phyloP scores from a whole-genome alignment of 169 alveolate genomes.

The Cryptosporidium felis region DNA sequence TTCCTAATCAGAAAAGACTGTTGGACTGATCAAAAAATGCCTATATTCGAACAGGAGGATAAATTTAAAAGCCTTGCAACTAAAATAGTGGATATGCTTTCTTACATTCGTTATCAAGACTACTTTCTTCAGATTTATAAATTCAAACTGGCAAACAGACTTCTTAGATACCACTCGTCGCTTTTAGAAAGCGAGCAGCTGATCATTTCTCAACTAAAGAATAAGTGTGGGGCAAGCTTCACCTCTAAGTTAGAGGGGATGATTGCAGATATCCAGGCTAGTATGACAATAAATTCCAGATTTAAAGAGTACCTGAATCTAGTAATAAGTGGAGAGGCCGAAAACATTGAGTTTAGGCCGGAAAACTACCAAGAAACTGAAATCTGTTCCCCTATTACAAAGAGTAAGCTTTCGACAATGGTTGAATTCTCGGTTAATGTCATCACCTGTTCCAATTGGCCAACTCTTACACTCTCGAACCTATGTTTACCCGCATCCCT shows the following conservation, averaged over 20 bases:
- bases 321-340: slow-evolving; percentile 27
- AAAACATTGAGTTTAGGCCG: slow-evolving; percentile 20
- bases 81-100: slow-evolving; percentile 31
- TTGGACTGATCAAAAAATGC: background rate
- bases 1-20: background rate
- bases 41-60: background rate
- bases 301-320: slow-evolving; percentile 63
- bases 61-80: background rate
- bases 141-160: slow-evolving; percentile 75
- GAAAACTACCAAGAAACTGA: background rate
- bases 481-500: slow-evolving; percentile 74
- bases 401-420: slow-evolving; percentile 11
- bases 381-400: background rate
- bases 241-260: slow-evolving; percentile 90
- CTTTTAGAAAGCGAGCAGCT: slow-evolving; percentile 78
- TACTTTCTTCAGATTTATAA: slow-evolving; percentile 57
- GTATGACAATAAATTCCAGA: slow-evolving; percentile 73
- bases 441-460: slow-evolving; percentile 88
- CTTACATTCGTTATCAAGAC: slow-evolving; percentile 46
- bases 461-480: slow-evolving; percentile 76
- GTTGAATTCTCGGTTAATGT: slow-evolving; percentile 82
- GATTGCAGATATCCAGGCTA: slow-evolving; percentile 79
- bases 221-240: slow-evolving; percentile 87
- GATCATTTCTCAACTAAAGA: slow-evolving; percentile 83
- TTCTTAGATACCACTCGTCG: slow-evolving; percentile 69